Conservation (phyloP, 2,329 filamentous ascomycete species). For the Trichoderma aggressivum region DNA sequence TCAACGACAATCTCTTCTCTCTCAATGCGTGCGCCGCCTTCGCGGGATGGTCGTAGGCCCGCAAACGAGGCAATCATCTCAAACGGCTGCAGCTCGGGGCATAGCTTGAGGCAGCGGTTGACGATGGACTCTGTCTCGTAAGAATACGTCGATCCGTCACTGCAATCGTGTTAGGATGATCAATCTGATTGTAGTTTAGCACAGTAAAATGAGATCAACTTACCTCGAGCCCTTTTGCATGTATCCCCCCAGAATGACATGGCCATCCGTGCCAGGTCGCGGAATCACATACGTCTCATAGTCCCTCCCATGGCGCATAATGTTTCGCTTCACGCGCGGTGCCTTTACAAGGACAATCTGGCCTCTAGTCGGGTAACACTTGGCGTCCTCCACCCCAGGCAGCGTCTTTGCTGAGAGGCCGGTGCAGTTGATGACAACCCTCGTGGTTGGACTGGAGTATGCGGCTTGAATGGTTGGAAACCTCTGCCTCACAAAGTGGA, state of each 20-base stretch:
- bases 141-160: slow-evolving; percentile 35
- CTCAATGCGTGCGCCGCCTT: slow-evolving; percentile 44
- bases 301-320: slow-evolving; percentile 39
- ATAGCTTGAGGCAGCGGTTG: slow-evolving; percentile 33
- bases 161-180: slow-evolving; percentile 7
- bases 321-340: slow-evolving; percentile 32
- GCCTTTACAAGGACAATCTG: slow-evolving; percentile 38
- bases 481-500: slow-evolving; percentile 32
- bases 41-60: slow-evolving; percentile 35
- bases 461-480: slow-evolving; percentile 29
- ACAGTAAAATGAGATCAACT: background rate
- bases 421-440: slow-evolving; percentile 36
- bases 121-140: slow-evolving; percentile 39
- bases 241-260: slow-evolving; percentile 36
- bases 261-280: slow-evolving; percentile 34
- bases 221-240: slow-evolving; percentile 36
- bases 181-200: background rate
- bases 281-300: slow-evolving; percentile 43
- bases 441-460: slow-evolving; percentile 27
- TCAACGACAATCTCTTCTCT: slow-evolving; percentile 32
- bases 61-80: slow-evolving; percentile 35
- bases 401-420: slow-evolving; percentile 35
- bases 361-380: slow-evolving; percentile 41
- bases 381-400: slow-evolving; percentile 35
- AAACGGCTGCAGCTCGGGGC: slow-evolving; percentile 28